phyloP scores from a whole-genome alignment of 2,329 filamentous ascomycete species.

The Aspergillus amoenus region DNA sequence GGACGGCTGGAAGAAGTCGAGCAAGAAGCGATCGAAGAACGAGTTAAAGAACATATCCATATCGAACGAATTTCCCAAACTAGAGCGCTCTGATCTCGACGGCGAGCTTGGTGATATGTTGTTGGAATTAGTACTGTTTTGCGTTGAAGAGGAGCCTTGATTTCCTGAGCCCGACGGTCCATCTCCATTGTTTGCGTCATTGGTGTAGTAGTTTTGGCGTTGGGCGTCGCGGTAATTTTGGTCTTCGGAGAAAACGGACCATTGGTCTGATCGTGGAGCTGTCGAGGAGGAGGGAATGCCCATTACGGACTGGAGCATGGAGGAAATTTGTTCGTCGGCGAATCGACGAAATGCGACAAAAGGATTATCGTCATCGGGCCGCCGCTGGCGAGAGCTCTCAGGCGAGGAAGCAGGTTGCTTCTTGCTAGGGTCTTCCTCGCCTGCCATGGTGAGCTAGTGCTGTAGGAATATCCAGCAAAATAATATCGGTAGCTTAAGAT shows the following conservation, averaged over 20 bases:
- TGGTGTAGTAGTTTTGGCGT: slow-evolving; percentile 6
- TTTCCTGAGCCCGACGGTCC: slow-evolving; percentile 6
- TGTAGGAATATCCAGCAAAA: neutral
- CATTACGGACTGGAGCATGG: slow-evolving; percentile 54
- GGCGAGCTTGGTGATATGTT: neutral
- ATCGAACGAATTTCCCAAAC: slow-evolving; percentile 16
- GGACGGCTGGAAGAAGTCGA: slow-evolving; percentile 32
- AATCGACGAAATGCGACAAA: slow-evolving; percentile 63
- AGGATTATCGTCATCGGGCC: slow-evolving; percentile 49
- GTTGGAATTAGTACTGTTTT: slow-evolving; percentile 2
- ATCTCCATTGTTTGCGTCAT: slow-evolving; percentile 5
- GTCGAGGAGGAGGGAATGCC: slow-evolving; percentile 42
- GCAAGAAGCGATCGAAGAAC: slow-evolving; percentile 34
- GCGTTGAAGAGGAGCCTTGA: neutral
- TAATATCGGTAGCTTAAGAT: too few species aligned
- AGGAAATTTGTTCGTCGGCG: slow-evolving; percentile 58
- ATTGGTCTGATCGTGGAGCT: slow-evolving; percentile 30
- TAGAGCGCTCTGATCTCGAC: slow-evolving; percentile 16
- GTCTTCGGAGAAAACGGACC: slow-evolving; percentile 37
- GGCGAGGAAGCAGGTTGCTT: slow-evolving; percentile 12
- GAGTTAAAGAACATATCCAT: slow-evolving; percentile 39
- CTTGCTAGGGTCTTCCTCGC: slow-evolving; percentile 21
- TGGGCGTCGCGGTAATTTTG: slow-evolving; percentile 25
- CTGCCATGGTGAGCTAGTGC: slow-evolving; percentile 22
- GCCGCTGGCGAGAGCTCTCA: slow-evolving; percentile 21